Evolutionary conservation across 441 rosid genomes (phyloP), one percentile per base, ranked within the genome.

Genomic region (Eruca vesicaria): DNA sequence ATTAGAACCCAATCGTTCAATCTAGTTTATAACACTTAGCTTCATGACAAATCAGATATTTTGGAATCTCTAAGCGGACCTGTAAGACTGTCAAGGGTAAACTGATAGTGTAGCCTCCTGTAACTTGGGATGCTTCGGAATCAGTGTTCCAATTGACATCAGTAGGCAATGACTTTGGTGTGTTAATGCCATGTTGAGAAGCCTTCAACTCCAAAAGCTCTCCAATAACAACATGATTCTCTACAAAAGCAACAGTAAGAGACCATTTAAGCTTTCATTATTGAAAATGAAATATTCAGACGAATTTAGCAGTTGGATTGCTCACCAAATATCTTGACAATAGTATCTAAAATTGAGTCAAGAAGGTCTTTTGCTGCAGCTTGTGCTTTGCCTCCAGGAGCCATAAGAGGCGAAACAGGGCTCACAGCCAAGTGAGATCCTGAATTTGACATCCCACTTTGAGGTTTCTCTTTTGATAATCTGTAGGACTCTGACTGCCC

Each of bases 311-410:
- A 71, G 69, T 36, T 61, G 21, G 3, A 20, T 57, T 32, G 72
- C 93, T 85, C 77, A 96, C 99, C 99, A 84, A 96, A 94, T 82
- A 96, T 89, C 77, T 81, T 87, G 80, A 93, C 89, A 78, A 90
- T 81, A 38, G 89, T 78, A 62, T 92, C 96, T 81, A 96, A 86
- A 84, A 92, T 84, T 73, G 98, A 93, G 89, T 90, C 89, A 73
- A 96, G 97, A 82, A 96, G 98, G 79, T 90, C 97, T 81, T 83
- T 93, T 31, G 97, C 88, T 64, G 96, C 87, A 82, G 79, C 80
- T 86, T 96, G 99, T 48, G 98, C 98, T 84, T 88, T 96, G 76
- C 99, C 99, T 69, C 85, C 77, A 76, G 99, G 99, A 81, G 98
- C 97, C 99, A 96, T 94, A 73, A 90, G 82, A 61, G 92, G 86